Evolutionary conservation across 192 early-diverging fungal genomes (phyloP).

Genomic region (Phlyctochytrium planicorne): DNA sequence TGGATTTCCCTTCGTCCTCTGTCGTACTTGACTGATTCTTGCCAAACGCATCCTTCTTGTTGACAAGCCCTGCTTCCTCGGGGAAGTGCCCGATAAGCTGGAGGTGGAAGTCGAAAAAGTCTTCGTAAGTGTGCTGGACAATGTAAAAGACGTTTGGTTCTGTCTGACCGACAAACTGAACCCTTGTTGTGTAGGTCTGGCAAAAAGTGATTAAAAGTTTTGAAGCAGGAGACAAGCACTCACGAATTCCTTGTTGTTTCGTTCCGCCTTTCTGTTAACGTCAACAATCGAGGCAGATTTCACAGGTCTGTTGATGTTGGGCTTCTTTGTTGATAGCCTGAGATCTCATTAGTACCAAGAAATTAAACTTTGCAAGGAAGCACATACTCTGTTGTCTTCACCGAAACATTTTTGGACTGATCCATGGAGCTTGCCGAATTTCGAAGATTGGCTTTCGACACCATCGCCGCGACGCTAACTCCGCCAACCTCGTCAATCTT

Average conservation of each 20-base stretch:
- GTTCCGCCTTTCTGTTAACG: constrained; percentile 20
- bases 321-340: constrained; percentile 3
- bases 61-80: constrained; percentile 48
- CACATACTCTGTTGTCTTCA: no score
- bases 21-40: neutral
- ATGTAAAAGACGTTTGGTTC: constrained; percentile 11
- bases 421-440: constrained; percentile 10
- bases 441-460: neutral
- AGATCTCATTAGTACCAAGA: no score
- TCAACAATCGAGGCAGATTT: constrained; percentile 33
- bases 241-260: constrained; percentile 19
- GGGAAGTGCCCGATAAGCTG: constrained; percentile 59
- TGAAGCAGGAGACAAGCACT: constrained; percentile 1
- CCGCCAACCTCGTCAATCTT: neutral
- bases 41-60: neutral
- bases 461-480: no score
- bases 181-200: constrained; percentile 39
- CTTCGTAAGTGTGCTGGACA: constrained; percentile 46
- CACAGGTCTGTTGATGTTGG: constrained; percentile 43
- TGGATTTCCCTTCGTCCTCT: neutral
- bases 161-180: constrained; percentile 22
- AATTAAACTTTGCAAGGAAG: no score
- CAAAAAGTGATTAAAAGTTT: neutral
- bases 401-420: constrained; percentile 1
- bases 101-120: constrained; percentile 61